These are phyloP conservation scores for Calocybe gangraenosa DNA, from an alignment of 768 basidiomycete species.

Conservation along the genomic window DNA sequence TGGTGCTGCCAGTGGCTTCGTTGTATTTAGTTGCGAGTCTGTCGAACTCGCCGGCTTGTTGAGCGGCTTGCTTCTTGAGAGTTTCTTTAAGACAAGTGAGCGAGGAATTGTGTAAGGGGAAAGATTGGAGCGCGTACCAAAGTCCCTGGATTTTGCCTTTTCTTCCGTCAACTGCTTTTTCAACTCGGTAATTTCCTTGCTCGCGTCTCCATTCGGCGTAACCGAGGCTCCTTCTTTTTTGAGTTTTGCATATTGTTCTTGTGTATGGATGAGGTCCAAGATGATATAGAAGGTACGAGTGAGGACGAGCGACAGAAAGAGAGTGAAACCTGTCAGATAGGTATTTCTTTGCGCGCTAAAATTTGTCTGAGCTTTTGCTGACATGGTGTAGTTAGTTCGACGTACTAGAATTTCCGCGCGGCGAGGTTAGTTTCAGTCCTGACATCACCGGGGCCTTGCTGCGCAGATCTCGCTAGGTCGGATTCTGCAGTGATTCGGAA, in stretches of 20 bases:
- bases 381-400: constrained; percentile 9
- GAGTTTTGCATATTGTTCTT: constrained; percentile 82
- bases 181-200: constrained; percentile 60
- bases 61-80: constrained; percentile 76
- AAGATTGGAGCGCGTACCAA: constrained; percentile 37
- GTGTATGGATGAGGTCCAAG: constrained; percentile 85
- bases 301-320: constrained; percentile 94
- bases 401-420: constrained; percentile 91
- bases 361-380: not conserved
- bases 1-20: constrained; percentile 52
- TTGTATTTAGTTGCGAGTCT: constrained; percentile 78
- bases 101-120: constrained; percentile 1
- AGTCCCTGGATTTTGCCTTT: constrained; percentile 59
- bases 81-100: constrained; percentile 43
- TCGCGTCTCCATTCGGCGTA: constrained; percentile 30
- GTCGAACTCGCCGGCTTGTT: constrained; percentile 79
- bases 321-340: constrained; percentile 89
- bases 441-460: constrained; percentile 50
- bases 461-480: constrained; percentile 54
- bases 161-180: constrained; percentile 60
- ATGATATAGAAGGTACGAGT: constrained; percentile 91
- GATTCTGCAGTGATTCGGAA: constrained; percentile 71
- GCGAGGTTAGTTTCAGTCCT: constrained; percentile 85
- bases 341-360: constrained; percentile 81
- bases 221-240: constrained; percentile 43